Evolutionary conservation across 2,329 filamentous ascomycete species (phyloP).

Genomic region (Diaporthe helianthi): DNA sequence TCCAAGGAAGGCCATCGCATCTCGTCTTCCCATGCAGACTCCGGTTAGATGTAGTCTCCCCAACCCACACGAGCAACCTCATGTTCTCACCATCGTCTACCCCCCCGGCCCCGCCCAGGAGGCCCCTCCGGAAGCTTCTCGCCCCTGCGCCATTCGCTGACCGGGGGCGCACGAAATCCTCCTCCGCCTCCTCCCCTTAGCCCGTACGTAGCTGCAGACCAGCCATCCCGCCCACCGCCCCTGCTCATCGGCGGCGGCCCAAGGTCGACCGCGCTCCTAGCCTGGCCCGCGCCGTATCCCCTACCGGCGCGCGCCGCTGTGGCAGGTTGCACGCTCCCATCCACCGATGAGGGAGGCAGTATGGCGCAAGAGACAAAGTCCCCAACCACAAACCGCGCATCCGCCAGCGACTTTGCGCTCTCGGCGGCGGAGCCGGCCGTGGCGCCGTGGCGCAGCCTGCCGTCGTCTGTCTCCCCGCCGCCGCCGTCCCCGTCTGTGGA

Average conservation of each 20-base stretch:
- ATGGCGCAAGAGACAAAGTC: slow-evolving; percentile 88
- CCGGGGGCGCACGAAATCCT: slow-evolving; percentile 41
- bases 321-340: slow-evolving; percentile 73
- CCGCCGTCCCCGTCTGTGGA: slow-evolving; percentile 49
- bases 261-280: slow-evolving; percentile 35
- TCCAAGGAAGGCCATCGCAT: not conserved
- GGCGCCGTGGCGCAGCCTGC: slow-evolving; percentile 41
- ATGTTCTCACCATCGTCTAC: slow-evolving; percentile 43
- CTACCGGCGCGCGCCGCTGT: slow-evolving; percentile 55
- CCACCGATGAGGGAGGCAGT: slow-evolving; percentile 73
- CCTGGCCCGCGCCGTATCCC: slow-evolving; percentile 48
- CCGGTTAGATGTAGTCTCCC: slow-evolving; percentile 24
- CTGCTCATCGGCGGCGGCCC: slow-evolving; percentile 37
- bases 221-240: slow-evolving; percentile 51
- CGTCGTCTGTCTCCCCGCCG: slow-evolving; percentile 45
- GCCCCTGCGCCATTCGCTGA: slow-evolving; percentile 72
- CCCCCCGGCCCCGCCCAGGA: slow-evolving; percentile 55
- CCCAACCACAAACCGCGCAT: slow-evolving; percentile 84
- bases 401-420: slow-evolving; percentile 75
- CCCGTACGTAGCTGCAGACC: slow-evolving; percentile 34
- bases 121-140: slow-evolving; percentile 65
- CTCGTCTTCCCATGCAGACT: not conserved
- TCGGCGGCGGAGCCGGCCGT: slow-evolving; percentile 59
- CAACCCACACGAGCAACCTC: slow-evolving; percentile 48
- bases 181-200: slow-evolving; percentile 42